These are phyloP conservation scores for Zychaea mexicana DNA, from an alignment of 371 early-diverging fungal genomes.

Conservation along the genomic window DNA sequence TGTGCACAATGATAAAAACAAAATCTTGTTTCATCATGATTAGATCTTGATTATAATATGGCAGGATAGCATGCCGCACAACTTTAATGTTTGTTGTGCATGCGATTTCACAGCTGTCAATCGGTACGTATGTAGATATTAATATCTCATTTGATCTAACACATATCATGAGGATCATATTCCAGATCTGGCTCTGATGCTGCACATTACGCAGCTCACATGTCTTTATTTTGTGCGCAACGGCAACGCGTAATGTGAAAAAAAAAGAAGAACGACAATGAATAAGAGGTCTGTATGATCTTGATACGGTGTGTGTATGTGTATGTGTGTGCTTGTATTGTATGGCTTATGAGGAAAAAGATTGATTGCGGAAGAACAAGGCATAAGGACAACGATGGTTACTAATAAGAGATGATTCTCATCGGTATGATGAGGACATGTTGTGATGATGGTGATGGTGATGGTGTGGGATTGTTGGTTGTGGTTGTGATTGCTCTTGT, in stretches of 20 bases:
- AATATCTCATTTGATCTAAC: neutral
- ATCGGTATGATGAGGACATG: neutral
- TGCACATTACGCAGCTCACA: too few relatives aligned
- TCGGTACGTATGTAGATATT: neutral
- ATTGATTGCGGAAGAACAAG: neutral
- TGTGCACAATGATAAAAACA: neutral
- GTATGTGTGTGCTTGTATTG: too few relatives aligned
- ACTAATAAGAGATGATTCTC: neutral
- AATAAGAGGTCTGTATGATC: too few relatives aligned
- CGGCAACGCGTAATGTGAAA: neutral
- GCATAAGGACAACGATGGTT: too few relatives aligned
- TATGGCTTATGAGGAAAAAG: neutral
- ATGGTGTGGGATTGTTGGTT: neutral
- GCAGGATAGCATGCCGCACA: neutral
- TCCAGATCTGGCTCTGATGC: neutral
- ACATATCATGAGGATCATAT: neutral
- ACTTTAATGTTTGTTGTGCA: neutral
- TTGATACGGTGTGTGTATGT: too few relatives aligned
- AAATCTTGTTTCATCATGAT: conserved; percentile 3
- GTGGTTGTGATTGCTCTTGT: neutral
- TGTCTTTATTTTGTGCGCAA: too few relatives aligned
- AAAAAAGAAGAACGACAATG: neutral
- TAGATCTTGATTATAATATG: neutral
- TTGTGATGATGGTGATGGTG: neutral
- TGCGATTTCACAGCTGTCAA: neutral